phyloP scores from a whole-genome alignment of 1,284 basidiomycete species.

The Austroboletus niveus region DNA sequence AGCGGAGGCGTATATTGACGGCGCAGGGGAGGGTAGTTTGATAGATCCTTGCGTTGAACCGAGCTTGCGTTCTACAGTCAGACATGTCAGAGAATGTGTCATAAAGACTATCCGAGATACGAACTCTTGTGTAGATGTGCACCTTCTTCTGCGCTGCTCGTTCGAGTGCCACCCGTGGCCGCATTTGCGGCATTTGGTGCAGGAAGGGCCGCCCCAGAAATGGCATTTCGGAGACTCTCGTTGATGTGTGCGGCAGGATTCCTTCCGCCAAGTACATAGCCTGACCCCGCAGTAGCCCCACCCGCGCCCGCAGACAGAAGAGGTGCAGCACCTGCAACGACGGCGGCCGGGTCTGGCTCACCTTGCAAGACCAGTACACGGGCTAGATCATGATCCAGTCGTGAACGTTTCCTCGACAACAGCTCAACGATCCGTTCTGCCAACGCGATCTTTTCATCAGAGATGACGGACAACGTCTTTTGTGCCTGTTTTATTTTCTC shows the following conservation, averaged over 20 bases:
- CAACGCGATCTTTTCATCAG: conserved; percentile 54
- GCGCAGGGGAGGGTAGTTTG: conserved; percentile 38
- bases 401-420: conserved; percentile 49
- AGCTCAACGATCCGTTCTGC: conserved; percentile 54
- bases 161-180: conserved; percentile 11
- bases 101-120: conserved; percentile 1
- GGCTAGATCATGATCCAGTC: conserved; percentile 55
- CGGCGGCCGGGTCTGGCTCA: conserved; percentile 40
- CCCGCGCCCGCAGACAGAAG: conserved; percentile 19
- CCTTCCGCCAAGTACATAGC: conserved; percentile 33
- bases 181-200: conserved; percentile 6
- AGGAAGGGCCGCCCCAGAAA: conserved; percentile 34
- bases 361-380: conserved; percentile 56
- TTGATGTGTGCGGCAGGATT: conserved; percentile 47
- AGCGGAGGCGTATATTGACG: conserved; percentile 28
- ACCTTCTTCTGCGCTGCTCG: conserved; percentile 24
- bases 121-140: conserved; percentile 29
- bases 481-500: conserved; percentile 31
- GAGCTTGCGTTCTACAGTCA: conserved; percentile 31
- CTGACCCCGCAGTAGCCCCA: conserved; percentile 20
- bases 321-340: conserved; percentile 22
- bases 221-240: conserved; percentile 45
- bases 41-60: conserved; percentile 33
- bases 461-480: conserved; percentile 37
- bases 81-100: conserved; percentile 3